These are phyloP conservation scores for Salvia rosmarinus DNA, from an alignment of 257 asterid species.

Conservation along the genomic window DNA sequence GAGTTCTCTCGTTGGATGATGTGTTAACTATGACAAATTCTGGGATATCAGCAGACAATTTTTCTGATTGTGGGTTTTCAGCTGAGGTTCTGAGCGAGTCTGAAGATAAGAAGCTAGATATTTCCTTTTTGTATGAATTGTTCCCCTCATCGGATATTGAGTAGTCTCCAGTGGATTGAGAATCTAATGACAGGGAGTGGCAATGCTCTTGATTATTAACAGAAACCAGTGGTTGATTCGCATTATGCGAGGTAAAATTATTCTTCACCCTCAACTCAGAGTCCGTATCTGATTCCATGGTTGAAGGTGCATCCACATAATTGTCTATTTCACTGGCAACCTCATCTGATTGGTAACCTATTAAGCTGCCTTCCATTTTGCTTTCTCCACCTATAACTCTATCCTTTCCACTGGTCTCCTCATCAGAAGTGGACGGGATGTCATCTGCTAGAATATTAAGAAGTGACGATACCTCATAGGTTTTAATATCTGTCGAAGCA, in stretches of 20 bases:
- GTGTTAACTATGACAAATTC: slow-evolving; percentile 30
- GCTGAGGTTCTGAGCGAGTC: slow-evolving; percentile 43
- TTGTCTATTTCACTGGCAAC: slow-evolving; percentile 74
- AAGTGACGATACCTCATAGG: slow-evolving; percentile 43
- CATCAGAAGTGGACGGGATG: slow-evolving; percentile 40
- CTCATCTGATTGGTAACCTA: slow-evolving; percentile 64
- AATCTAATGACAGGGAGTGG: slow-evolving; percentile 56
- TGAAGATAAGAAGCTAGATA: slow-evolving; percentile 44
- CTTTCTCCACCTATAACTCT: slow-evolving; percentile 51
- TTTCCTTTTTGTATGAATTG: slow-evolving; percentile 45
- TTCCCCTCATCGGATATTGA: slow-evolving; percentile 53
- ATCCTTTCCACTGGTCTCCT: slow-evolving; percentile 49
- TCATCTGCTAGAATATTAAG: slow-evolving; percentile 41
- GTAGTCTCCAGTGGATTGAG: slow-evolving; percentile 62
- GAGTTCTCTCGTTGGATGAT: slow-evolving; percentile 35
- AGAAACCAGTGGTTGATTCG: slow-evolving; percentile 39
- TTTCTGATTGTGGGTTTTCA: slow-evolving; percentile 40
- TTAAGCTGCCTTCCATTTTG: slow-evolving; percentile 46
- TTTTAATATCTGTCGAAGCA: slow-evolving; percentile 37
- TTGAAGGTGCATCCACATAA: slow-evolving; percentile 77
- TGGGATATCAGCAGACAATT: slow-evolving; percentile 38
- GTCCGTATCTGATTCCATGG: slow-evolving; percentile 77
- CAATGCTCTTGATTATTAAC: slow-evolving; percentile 47
- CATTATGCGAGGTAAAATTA: slow-evolving; percentile 39
- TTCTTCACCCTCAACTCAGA: slow-evolving; percentile 58